Evolutionary conservation across 257 asterid species (phyloP).

Genomic region (Handroanthus guayacan): DNA sequence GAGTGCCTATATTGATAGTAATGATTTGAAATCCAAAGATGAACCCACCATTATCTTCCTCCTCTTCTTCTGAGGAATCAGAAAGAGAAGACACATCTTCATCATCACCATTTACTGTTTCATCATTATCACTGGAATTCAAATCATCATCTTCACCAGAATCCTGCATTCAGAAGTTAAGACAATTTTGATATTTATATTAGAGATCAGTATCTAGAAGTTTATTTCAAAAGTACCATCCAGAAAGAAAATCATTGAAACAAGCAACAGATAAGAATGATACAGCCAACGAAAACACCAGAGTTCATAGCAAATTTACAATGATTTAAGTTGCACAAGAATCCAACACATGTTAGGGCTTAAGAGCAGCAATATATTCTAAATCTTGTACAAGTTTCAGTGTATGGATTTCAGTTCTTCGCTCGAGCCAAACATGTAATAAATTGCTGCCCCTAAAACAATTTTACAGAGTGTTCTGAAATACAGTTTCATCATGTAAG

Average conservation of each 20-base stretch:
- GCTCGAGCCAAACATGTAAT: conserved; percentile 6
- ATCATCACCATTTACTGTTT: conserved; percentile 38
- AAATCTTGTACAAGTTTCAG: neutral
- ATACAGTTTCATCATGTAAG: neutral
- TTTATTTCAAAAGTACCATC: conserved; percentile 20
- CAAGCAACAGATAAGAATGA: conserved; percentile 7
- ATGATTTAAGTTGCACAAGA: neutral
- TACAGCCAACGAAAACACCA: neutral
- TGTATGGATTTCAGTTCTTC: conserved; percentile 13
- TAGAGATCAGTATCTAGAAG: neutral
- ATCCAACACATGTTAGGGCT: neutral
- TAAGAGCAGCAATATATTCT: neutral
- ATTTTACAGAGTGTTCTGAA: neutral
- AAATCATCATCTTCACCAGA: conserved; percentile 56
- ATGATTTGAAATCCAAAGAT: conserved; percentile 19
- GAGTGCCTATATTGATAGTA: conserved; percentile 18
- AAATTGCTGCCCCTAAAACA: conserved; percentile 7
- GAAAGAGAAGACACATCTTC: conserved; percentile 43
- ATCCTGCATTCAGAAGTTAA: conserved; percentile 51
- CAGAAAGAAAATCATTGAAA: conserved; percentile 16
- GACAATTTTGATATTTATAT: neutral
- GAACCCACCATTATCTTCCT: conserved; percentile 46
- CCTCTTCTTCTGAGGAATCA: conserved; percentile 56
- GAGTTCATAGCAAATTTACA: neutral
- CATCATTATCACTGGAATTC: conserved; percentile 42